These are phyloP conservation scores for Solanum ahanhuiri DNA, from an alignment of 257 asterid species.

Conservation along the genomic window DNA sequence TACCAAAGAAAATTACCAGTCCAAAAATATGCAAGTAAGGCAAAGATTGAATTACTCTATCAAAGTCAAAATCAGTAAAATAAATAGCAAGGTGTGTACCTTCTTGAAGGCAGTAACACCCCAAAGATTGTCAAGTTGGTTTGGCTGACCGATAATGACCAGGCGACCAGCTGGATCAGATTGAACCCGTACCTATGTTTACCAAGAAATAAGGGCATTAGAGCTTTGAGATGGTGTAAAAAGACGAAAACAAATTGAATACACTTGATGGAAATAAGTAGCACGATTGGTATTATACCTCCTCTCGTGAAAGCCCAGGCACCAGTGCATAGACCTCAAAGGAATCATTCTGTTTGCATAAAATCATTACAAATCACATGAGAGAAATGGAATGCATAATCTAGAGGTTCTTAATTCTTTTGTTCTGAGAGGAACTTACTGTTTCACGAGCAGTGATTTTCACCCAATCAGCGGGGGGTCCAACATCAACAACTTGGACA, in stretches of 20 bases:
- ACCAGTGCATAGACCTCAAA: conserved; percentile 88
- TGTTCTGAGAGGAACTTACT: conserved; percentile 31
- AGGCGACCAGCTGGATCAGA: conserved; percentile 82
- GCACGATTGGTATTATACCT: conserved; percentile 33
- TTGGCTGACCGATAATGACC: conserved; percentile 77
- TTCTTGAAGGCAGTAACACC: conserved; percentile 75
- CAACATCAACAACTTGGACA: conserved; percentile 65
- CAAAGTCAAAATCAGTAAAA: not conserved
- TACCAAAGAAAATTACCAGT: not conserved
- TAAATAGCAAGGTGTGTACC: conserved; percentile 17
- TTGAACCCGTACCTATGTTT: conserved; percentile 59
- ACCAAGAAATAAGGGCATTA: not conserved
- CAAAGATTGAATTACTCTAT: not conserved
- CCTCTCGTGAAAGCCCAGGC: conserved; percentile 85
- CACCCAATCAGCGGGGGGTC: conserved; percentile 96
- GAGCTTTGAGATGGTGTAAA: not conserved
- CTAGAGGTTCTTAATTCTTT: not conserved
- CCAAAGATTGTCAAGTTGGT: conserved; percentile 77
- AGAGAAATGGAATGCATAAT: not conserved
- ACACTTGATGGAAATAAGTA: not conserved
- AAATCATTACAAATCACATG: not conserved
- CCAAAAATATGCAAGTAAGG: not conserved
- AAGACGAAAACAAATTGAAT: not conserved
- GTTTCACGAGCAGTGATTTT: conserved; percentile 78
- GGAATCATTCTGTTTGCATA: conserved; percentile 51